These are phyloP conservation scores for Pseudogymnoascus sp. DNA, from an alignment of 2,329 filamentous ascomycete species.

Conservation along the genomic window DNA sequence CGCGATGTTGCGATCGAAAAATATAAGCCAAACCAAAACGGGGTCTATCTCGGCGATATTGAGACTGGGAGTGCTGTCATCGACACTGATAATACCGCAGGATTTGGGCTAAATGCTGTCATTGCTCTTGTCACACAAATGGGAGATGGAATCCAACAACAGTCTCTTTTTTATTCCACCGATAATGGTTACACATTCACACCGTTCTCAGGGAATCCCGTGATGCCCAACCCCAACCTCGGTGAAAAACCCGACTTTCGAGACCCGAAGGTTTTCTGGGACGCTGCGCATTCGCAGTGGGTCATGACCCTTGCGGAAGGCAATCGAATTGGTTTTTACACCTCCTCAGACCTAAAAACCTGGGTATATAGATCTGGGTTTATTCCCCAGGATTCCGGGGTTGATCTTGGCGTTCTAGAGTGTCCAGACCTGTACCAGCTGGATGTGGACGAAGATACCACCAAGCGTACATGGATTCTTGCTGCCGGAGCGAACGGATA, in stretches of 20 bases:
- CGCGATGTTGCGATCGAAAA: conserved; percentile 48
- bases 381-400: neutral
- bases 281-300: conserved; percentile 43
- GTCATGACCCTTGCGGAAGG: conserved; percentile 50
- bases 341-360: conserved; percentile 48
- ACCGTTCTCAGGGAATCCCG: conserved; percentile 50
- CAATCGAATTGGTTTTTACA: conserved; percentile 54
- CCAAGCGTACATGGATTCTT: too few relatives aligned
- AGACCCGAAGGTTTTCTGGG: conserved; percentile 57
- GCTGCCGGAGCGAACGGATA: too few relatives aligned
- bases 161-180: conserved; percentile 37
- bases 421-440: too few relatives aligned
- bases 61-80: conserved; percentile 50
- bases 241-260: conserved; percentile 41
- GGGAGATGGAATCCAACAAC: conserved; percentile 40
- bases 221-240: conserved; percentile 45
- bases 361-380: conserved; percentile 57
- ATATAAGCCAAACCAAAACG: conserved; percentile 34
- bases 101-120: conserved; percentile 50
- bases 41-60: conserved; percentile 43
- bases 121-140: conserved; percentile 50
- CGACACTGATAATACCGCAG: conserved; percentile 56
- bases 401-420: too few relatives aligned
- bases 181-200: conserved; percentile 55
- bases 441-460: too few relatives aligned